A percentile compares a stretch with the other conserved stretches of the same genome.
Evolutionary conservation across 768 basidiomycete genomes (phyloP).

Genomic region (Tephrocybe rancida): DNA sequence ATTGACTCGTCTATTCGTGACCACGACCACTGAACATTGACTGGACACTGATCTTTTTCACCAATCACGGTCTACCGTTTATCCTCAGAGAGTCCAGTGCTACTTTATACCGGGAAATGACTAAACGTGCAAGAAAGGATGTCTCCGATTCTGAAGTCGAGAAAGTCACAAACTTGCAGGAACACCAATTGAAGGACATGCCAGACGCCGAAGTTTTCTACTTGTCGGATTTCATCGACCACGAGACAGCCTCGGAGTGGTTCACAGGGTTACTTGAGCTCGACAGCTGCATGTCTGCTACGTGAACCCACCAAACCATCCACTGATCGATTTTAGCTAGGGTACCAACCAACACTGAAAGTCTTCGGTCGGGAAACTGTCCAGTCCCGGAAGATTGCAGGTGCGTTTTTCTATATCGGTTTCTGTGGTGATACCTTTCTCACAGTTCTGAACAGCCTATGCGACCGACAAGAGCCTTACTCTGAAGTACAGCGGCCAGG

Average conservation of each 20-base stretch:
- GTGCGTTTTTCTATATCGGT: constrained; percentile 13
- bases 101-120: not conserved
- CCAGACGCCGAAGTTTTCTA: constrained; percentile 31
- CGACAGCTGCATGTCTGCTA: constrained; percentile 15
- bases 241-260: constrained; percentile 23
- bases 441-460: constrained; percentile 19
- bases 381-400: constrained; percentile 34
- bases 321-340: constrained; percentile 12
- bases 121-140: constrained; percentile 15
- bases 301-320: not conserved
- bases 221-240: constrained; percentile 23
- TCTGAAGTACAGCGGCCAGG: constrained; percentile 33
- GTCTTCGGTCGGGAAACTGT: constrained; percentile 26
- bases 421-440: not conserved
- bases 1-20: no score
- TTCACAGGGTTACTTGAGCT: constrained; percentile 19
- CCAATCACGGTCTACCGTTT: no score
- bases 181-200: constrained; percentile 24
- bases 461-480: constrained; percentile 26
- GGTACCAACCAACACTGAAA: constrained; percentile 32
- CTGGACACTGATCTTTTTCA: no score
- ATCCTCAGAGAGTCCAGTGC: no score
- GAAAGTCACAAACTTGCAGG: constrained; percentile 16
- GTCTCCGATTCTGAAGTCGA: constrained; percentile 12
- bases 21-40: no score